Percentiles rank a stretch among this genome's conserved stretches.
These are phyloP conservation scores for Leishmania martiniquensis DNA, from an alignment of 208 protist species.

Conservation along the genomic window DNA sequence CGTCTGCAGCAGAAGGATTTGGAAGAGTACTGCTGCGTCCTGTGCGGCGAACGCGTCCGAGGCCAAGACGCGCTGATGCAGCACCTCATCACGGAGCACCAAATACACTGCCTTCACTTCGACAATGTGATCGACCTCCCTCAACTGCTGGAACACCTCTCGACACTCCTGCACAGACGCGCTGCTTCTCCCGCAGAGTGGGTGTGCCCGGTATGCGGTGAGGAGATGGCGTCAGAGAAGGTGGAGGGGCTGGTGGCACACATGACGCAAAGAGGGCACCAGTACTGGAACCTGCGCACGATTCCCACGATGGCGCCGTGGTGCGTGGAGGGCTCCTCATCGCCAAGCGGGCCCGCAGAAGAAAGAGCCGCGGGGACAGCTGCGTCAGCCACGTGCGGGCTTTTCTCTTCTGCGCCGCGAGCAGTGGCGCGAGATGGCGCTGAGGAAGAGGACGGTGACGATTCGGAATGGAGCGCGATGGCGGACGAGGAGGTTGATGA, in stretches of 20 bases:
- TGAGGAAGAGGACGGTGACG: slow-evolving; percentile 24
- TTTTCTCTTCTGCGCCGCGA: neutral
- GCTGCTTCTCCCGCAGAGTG: slow-evolving; percentile 1
- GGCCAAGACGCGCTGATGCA: slow-evolving; percentile 61
- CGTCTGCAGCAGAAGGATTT: slow-evolving; percentile 41
- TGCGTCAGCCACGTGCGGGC: neutral
- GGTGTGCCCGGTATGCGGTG: slow-evolving; percentile 64
- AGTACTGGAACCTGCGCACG: slow-evolving; percentile 47
- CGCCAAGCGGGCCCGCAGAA: neutral
- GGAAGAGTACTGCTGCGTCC: slow-evolving; percentile 46
- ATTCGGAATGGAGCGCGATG: slow-evolving; percentile 23
- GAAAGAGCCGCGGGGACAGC: neutral
- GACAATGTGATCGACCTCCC: slow-evolving; percentile 60
- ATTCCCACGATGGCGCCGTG: slow-evolving; percentile 51
- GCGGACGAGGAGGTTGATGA: slow-evolving; percentile 54
- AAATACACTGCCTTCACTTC: slow-evolving; percentile 50
- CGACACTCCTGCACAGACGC: slow-evolving; percentile 11
- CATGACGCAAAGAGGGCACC: slow-evolving; percentile 30
- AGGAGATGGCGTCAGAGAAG: slow-evolving; percentile 9
- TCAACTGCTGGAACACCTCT: slow-evolving; percentile 45
- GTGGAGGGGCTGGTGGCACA: slow-evolving; percentile 23
- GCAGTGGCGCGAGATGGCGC: slow-evolving; percentile 10
- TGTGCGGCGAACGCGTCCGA: slow-evolving; percentile 46
- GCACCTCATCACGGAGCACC: slow-evolving; percentile 55
- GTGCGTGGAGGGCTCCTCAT: slow-evolving; percentile 27